These are phyloP conservation scores for Annona cherimola DNA, from an alignment of 164 flowering plant genomes.

Conservation along the genomic window DNA sequence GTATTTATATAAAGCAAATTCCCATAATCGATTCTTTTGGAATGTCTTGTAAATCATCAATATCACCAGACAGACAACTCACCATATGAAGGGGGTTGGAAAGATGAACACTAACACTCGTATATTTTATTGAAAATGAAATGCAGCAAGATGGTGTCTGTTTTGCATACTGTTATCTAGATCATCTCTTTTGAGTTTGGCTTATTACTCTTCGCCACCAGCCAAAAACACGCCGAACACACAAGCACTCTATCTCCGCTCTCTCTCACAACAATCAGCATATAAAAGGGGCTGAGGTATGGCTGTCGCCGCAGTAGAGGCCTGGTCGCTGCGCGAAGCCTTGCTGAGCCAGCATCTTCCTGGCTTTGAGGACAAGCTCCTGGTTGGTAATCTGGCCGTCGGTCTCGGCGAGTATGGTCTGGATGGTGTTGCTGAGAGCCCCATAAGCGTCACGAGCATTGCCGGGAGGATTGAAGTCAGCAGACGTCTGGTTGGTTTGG, in stretches of 20 bases:
- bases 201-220: not conserved
- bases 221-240: not conserved
- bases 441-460: constrained; percentile 62
- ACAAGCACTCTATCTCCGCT: not conserved
- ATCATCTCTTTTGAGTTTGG: not conserved
- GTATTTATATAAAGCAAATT: constrained; percentile 1
- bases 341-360: constrained; percentile 62
- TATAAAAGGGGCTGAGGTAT: constrained; percentile 58
- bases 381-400: constrained; percentile 50
- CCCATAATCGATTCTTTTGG: not conserved
- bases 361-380: constrained; percentile 62
- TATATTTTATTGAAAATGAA: not conserved
- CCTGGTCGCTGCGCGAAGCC: constrained; percentile 93
- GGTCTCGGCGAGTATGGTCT: constrained; percentile 54
- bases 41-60: constrained; percentile 14
- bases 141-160: not conserved
- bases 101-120: not conserved
- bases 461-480: constrained; percentile 78
- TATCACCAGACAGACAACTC: constrained; percentile 3
- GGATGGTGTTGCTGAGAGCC: constrained; percentile 94
- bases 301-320: constrained; percentile 71
- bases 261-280: constrained; percentile 26
- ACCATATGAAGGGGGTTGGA: not conserved
- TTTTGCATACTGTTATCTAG: not conserved
- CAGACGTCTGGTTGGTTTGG: constrained; percentile 88